Conservation (phyloP, 2,329 filamentous ascomycete species). For the Trichoderma simmonsii region DNA sequence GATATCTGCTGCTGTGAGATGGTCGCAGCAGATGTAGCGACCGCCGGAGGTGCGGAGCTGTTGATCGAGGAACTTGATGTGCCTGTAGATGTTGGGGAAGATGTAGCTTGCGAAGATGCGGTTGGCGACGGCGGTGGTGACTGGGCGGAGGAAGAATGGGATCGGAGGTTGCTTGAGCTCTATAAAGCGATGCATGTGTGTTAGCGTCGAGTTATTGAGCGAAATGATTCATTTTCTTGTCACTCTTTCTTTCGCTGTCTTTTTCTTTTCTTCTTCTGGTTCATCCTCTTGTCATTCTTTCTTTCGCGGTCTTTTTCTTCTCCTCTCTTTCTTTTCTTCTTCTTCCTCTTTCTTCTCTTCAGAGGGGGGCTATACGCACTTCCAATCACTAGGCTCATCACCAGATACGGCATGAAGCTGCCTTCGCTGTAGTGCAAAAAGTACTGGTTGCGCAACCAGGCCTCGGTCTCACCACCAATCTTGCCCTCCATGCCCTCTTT, state of each 20-base stretch:
- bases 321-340: neutral
- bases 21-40: constrained; percentile 47
- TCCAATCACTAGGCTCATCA: constrained; percentile 60
- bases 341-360: neutral
- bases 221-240: neutral
- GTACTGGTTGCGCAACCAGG: constrained; percentile 60
- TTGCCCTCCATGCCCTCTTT: constrained; percentile 56
- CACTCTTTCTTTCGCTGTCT: neutral
- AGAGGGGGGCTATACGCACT: constrained; percentile 35
- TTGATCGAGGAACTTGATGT: constrained; percentile 49
- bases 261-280: neutral
- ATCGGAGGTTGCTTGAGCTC: constrained; percentile 44
- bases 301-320: neutral
- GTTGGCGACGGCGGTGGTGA: constrained; percentile 45
- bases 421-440: constrained; percentile 85
- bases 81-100: constrained; percentile 46
- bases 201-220: neutral
- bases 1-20: constrained; percentile 52
- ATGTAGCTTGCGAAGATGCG: constrained; percentile 41
- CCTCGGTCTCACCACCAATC: constrained; percentile 58
- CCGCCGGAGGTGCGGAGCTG: constrained; percentile 46
- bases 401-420: constrained; percentile 69
- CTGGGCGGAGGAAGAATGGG: constrained; percentile 53
- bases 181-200: constrained; percentile 21
- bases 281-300: neutral